These are phyloP conservation scores for Prunus kanzakura DNA, from an alignment of 306 rosid genomes.

Conservation along the genomic window DNA sequence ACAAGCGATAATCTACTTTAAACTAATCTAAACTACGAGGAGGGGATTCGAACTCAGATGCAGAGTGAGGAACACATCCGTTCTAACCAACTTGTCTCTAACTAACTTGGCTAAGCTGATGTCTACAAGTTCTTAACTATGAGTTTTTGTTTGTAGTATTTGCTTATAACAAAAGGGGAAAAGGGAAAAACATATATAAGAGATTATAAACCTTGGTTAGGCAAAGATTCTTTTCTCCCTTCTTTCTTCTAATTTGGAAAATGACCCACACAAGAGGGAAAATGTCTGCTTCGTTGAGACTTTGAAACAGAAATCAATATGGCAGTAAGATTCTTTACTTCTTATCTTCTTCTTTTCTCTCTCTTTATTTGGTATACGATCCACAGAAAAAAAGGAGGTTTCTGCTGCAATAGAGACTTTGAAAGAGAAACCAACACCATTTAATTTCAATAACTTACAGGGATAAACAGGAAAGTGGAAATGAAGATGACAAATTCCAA, in stretches of 20 bases:
- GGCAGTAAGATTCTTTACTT: background rate
- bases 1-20: no score
- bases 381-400: background rate
- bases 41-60: accelerated
- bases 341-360: background rate
- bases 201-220: background rate
- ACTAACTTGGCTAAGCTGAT: no score
- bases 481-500: background rate
- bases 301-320: background rate
- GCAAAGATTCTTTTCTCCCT: background rate
- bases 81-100: no score
- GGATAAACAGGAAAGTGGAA: background rate
- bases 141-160: no score
- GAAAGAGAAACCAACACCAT: background rate
- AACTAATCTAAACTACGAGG: no score
- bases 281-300: background rate
- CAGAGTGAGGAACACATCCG: accelerated
- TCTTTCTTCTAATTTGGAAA: background rate
- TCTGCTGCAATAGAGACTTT: background rate
- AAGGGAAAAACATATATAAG: background rate
- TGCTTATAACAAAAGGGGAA: background rate
- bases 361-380: background rate
- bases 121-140: no score
- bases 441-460: background rate
- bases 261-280: background rate